Percentiles rank a stretch among this genome's conserved stretches.
phyloP scores from a whole-genome alignment of 2,329 filamentous ascomycete species.

The Alternaria triticina region DNA sequence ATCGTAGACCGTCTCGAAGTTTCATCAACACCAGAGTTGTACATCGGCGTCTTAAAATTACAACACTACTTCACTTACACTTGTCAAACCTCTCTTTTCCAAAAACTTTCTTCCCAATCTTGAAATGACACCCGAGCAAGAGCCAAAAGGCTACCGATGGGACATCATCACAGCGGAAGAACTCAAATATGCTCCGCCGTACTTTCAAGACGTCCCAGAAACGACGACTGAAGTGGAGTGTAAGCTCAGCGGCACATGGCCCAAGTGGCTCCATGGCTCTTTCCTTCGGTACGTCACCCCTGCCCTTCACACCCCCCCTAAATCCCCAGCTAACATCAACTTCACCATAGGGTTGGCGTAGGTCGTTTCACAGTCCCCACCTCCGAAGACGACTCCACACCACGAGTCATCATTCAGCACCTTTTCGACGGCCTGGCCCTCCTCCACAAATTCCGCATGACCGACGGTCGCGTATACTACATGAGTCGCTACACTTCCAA shows the following conservation, averaged over 20 bases:
- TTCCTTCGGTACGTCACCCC: not conserved
- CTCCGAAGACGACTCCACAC: not conserved
- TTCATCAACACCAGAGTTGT: not conserved
- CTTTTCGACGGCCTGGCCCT: not conserved
- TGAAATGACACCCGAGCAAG: not conserved
- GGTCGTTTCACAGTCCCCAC: constrained; percentile 1
- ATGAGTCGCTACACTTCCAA: not conserved
- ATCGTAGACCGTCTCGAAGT: not conserved
- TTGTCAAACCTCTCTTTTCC: not conserved
- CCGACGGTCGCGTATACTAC: constrained; percentile 1
- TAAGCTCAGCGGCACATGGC: not conserved
- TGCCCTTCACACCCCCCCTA: not conserved
- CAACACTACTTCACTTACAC: not conserved
- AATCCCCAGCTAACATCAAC: not conserved
- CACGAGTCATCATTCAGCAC: not conserved
- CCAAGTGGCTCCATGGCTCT: not conserved
- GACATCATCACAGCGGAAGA: not conserved
- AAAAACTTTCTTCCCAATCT: not conserved
- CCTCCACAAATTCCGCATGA: not conserved
- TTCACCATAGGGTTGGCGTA: not conserved
- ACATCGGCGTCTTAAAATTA: not conserved
- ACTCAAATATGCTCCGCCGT: not conserved
- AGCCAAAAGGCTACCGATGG: not conserved
- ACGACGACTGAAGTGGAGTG: not conserved
- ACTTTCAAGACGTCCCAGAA: constrained; percentile 1